Percentiles rank a stretch among this genome's conserved stretches.
Conservation (phyloP, 192 early-diverging fungal species). For the Piromyces finnis region DNA sequence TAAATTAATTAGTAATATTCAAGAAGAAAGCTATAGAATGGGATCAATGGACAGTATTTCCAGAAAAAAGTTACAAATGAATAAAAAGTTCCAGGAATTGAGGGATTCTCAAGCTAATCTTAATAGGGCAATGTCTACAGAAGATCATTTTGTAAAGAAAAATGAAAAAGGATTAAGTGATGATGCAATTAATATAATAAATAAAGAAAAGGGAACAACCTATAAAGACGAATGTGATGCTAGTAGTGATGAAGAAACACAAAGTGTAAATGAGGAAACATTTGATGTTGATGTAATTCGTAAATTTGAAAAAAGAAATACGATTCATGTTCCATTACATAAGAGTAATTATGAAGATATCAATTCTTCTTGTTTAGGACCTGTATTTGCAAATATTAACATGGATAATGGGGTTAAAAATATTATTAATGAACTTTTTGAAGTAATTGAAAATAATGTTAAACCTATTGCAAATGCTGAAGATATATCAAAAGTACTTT, state of each 20-base stretch:
- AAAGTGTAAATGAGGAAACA: not conserved
- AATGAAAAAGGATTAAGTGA: not conserved
- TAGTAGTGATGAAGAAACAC: not conserved
- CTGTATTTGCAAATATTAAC: not conserved
- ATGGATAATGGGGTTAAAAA: not conserved
- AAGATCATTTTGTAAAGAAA: not conserved
- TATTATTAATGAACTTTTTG: not conserved
- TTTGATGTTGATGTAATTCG: not conserved
- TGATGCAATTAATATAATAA: not conserved
- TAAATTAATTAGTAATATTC: not conserved
- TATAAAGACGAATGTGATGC: not conserved
- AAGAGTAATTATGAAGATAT: not conserved
- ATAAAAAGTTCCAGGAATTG: not conserved
- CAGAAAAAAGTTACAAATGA: not conserved
- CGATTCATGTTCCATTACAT: not conserved
- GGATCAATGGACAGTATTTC: not conserved
- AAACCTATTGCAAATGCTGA: not conserved
- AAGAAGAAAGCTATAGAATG: not conserved
- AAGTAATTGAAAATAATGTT: not conserved
- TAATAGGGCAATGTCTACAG: not conserved
- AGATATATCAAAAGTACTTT: not conserved
- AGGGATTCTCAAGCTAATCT: not conserved
- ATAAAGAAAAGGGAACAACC: not conserved
- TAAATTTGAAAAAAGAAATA: not conserved
- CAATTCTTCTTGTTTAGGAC: not conserved